These are phyloP conservation scores for Clarireedia paspali DNA, from an alignment of 2,329 filamentous ascomycete genomes.

Conservation along the genomic window DNA sequence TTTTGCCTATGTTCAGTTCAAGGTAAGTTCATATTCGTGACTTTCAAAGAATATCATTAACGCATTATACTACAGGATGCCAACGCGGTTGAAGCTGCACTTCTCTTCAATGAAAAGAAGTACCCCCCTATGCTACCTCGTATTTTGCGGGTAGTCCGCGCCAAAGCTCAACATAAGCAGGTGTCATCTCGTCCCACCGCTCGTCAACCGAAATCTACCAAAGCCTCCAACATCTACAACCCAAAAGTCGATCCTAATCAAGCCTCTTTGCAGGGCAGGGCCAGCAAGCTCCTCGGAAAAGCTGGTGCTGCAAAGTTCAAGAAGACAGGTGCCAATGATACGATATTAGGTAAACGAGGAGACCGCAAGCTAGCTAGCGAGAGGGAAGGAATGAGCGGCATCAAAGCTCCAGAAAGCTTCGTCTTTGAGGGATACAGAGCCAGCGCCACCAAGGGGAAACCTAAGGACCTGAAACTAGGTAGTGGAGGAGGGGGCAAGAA, in stretches of 20 bases:
- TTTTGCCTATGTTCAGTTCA: slow-evolving; percentile 95
- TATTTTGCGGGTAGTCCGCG: slow-evolving; percentile 75
- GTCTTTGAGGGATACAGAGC: slow-evolving; percentile 79
- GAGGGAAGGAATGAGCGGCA: slow-evolving; percentile 23
- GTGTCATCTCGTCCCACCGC: slow-evolving; percentile 21
- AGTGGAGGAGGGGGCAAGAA: slow-evolving; percentile 46
- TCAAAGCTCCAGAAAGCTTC: slow-evolving; percentile 55
- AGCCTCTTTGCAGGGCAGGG: slow-evolving; percentile 65
- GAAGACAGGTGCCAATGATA: slow-evolving; percentile 26
- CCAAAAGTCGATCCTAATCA: slow-evolving; percentile 64
- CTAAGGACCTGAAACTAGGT: slow-evolving; percentile 51
- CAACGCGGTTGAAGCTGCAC: slow-evolving; percentile 83
- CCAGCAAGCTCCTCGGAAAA: slow-evolving; percentile 65
- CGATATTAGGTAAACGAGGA: slow-evolving; percentile 18
- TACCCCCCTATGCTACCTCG: slow-evolving; percentile 93
- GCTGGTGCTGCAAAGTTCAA: slow-evolving; percentile 45
- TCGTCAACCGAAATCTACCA: slow-evolving; percentile 32
- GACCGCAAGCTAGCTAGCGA: slow-evolving; percentile 4
- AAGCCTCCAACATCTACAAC: slow-evolving; percentile 42
- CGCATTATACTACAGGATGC: slow-evolving; percentile 47
- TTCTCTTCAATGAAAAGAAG: slow-evolving; percentile 82
- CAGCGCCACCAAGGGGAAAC: slow-evolving; percentile 55
- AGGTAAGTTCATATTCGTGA: slow-evolving; percentile 38
- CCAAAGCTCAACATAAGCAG: slow-evolving; percentile 39
- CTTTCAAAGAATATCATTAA: neutral